These are phyloP conservation scores for Aspergillus sp. DNA, from an alignment of 2,329 filamentous ascomycete species.

Conservation along the genomic window DNA sequence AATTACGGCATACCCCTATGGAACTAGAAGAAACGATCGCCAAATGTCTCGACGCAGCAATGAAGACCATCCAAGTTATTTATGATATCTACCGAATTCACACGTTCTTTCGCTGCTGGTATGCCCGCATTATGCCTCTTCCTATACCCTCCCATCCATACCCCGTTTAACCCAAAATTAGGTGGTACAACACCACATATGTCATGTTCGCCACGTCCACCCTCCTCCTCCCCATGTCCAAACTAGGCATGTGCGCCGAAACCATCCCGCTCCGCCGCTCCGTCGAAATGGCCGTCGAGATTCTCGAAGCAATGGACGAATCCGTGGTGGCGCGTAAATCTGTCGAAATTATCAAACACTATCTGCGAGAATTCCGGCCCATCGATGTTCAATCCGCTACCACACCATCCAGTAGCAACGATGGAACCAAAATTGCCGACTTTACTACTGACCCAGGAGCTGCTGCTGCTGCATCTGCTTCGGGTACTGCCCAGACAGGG, in stretches of 20 bases:
- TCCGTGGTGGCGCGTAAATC: constrained; percentile 44
- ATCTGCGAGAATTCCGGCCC: constrained; percentile 33
- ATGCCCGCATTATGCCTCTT: not conserved
- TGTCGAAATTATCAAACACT: constrained; percentile 39
- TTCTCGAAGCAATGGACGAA: constrained; percentile 48
- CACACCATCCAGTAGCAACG: not conserved
- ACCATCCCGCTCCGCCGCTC: constrained; percentile 31
- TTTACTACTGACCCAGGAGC: not conserved
- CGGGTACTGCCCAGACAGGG: constrained; percentile 11
- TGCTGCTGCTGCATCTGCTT: constrained; percentile 3
- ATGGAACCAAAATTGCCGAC: not conserved
- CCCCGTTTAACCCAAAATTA: constrained; percentile 15
- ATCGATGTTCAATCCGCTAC: constrained; percentile 1
- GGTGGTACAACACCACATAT: constrained; percentile 49
- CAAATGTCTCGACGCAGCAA: constrained; percentile 45
- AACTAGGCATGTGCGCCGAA: constrained; percentile 30
- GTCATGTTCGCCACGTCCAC: constrained; percentile 45
- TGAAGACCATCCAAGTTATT: constrained; percentile 44
- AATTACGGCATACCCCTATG: constrained; percentile 28
- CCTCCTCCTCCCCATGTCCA: constrained; percentile 39
- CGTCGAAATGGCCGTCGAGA: constrained; percentile 43
- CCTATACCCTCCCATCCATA: not conserved
- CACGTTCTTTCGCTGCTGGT: constrained; percentile 48
- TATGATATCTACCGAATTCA: constrained; percentile 43
- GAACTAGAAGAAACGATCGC: constrained; percentile 34